These are phyloP conservation scores for Poa annua DNA, from an alignment of 176 grass and related monocot genomes.

Conservation along the genomic window DNA sequence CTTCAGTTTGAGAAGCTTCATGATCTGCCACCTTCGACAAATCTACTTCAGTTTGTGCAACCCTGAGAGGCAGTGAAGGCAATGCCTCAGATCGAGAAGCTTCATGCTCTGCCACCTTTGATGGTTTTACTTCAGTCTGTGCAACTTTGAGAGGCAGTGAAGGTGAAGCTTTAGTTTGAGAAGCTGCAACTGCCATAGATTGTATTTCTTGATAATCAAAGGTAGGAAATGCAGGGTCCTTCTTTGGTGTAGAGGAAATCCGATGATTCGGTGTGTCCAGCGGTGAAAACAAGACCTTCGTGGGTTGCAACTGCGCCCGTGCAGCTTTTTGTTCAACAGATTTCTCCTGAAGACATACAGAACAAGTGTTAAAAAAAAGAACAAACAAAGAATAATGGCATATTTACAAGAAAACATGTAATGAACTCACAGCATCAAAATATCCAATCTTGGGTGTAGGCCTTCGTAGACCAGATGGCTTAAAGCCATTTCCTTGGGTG, in stretches of 20 bases:
- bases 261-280: constrained; percentile 19
- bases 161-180: constrained; percentile 12
- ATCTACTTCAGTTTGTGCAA: background rate
- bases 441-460: constrained; percentile 81
- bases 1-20: constrained; percentile 18
- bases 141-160: constrained; percentile 1
- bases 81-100: background rate
- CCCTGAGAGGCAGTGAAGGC: background rate
- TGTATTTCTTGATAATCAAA: constrained; percentile 24
- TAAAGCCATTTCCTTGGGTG: constrained; percentile 50
- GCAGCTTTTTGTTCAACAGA: constrained; percentile 40
- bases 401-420: constrained; percentile 16
- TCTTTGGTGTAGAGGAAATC: constrained; percentile 33
- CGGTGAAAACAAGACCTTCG: constrained; percentile 15
- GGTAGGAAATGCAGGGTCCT: background rate
- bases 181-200: constrained; percentile 3
- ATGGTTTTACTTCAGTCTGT: background rate
- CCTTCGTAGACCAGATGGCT: constrained; percentile 71
- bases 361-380: constrained; percentile 44
- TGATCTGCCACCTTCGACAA: background rate
- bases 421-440: constrained; percentile 76
- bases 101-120: background rate
- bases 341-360: constrained; percentile 58
- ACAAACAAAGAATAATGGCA: constrained; percentile 3
- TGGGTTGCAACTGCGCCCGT: constrained; percentile 31